phyloP scores from a whole-genome alignment of 1,284 basidiomycete species.

The Caloboletus firmus region DNA sequence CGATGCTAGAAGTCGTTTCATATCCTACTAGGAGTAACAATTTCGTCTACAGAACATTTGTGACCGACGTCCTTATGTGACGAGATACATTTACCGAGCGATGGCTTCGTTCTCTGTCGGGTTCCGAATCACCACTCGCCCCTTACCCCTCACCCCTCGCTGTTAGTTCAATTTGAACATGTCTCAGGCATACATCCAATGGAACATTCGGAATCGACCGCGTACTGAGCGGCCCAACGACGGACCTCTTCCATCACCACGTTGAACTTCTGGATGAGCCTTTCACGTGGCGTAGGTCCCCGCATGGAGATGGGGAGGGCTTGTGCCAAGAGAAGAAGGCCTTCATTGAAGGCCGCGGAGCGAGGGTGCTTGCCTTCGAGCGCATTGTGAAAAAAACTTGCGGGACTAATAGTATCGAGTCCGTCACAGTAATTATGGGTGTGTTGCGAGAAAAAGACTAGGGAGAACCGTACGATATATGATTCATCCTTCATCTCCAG shows the following conservation, averaged over 20 bases:
- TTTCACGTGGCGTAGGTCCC: conserved; percentile 8
- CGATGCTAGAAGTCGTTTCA: no score
- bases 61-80: no score
- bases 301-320: conserved; percentile 41
- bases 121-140: conserved; percentile 26
- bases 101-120: conserved; percentile 66
- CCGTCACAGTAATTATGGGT: conserved; percentile 33
- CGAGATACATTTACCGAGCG: no score
- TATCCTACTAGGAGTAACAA: no score
- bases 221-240: conserved; percentile 36
- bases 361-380: conserved; percentile 40
- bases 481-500: conserved; percentile 45
- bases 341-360: conserved; percentile 28
- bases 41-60: no score
- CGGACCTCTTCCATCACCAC: background rate
- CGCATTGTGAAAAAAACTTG: conserved; percentile 46
- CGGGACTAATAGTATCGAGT: conserved; percentile 37
- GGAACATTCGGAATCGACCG: background rate
- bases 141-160: background rate
- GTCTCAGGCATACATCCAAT: no score
- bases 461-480: conserved; percentile 40
- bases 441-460: background rate
- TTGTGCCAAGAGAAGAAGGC: conserved; percentile 42
- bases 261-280: background rate
- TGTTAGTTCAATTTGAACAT: background rate